Base-by-base conservation (phyloP, 495 filamentous ascomycete species). In the Daldinia vernicosa region DNA sequence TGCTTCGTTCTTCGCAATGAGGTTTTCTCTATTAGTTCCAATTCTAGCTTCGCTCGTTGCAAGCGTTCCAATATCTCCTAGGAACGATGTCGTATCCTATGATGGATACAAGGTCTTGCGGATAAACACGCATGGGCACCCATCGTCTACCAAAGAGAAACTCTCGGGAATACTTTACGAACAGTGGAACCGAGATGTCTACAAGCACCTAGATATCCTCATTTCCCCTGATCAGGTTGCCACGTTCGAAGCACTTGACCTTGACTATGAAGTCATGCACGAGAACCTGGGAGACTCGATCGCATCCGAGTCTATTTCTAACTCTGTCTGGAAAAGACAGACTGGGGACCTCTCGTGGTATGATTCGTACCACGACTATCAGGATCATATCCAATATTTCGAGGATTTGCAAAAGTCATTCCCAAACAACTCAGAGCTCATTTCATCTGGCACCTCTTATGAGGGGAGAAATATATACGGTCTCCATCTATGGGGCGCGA, bases 401-500 rank as follows among this genome's bases (percentile, higher is more conserved):
- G 69, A 77, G 30, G 78, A 83, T 32, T 72, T 87, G 24, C 70
- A 75, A 6, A 73, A 76, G 14, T 67, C 72, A 6, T 82, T 80
- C 51, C 80, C 84, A 12, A 63, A 60, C 24, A 84, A 84, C 67
- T 77, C 83, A 5, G 81, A 86, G 68, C 75, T 82, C 22, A 69
- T 86, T 26, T 75, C 74, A 1, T 77, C 82, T 12, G 84, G 84
- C 12, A 77, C 71, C 27, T 84, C 84, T 11, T 72, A 77, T 45
- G 67, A 83, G 32, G 83, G 82, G 1, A 77, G 82, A 56, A 65
- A 76, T 32, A 78, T 87, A 56, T 79, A 77, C n/a, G 84, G 82
- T 19, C 82, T 86, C 60, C 84, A 86, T 64, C 76, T 86, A 47
- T 86, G 76, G 67, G 84, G 84, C 28, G 76, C 69, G 33, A 74